phyloP scores from a whole-genome alignment of 73 alveolate species.

The Blepharisma stoltei region DNA sequence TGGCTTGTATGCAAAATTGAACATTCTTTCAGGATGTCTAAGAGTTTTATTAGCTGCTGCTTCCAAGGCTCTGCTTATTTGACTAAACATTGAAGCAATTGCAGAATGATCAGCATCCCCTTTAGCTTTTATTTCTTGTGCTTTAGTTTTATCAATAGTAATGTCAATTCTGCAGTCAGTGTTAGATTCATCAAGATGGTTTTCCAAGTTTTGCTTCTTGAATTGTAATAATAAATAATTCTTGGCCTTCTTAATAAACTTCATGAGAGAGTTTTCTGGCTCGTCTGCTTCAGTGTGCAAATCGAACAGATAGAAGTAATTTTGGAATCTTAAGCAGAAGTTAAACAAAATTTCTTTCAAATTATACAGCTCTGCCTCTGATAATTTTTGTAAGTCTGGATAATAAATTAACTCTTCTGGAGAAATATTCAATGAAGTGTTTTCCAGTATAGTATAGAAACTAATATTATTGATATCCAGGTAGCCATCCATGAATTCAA shows the following conservation, averaged over 20 bases:
- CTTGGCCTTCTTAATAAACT: neutral
- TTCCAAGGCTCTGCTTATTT: slow-evolving; percentile 38
- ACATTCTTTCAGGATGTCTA: slow-evolving; percentile 47
- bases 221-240: neutral
- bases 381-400: slow-evolving; percentile 56
- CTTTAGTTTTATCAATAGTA: slow-evolving; percentile 61
- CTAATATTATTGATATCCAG: slow-evolving; percentile 55
- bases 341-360: slow-evolving; percentile 50
- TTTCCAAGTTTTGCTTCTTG: neutral
- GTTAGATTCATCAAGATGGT: slow-evolving; percentile 30
- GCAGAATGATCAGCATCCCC: slow-evolving; percentile 61
- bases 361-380: slow-evolving; percentile 57
- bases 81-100: slow-evolving; percentile 55
- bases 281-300: slow-evolving; percentile 35
- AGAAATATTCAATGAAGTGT: slow-evolving; percentile 46
- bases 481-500: slow-evolving; percentile 51
- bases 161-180: slow-evolving; percentile 38
- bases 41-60: slow-evolving; percentile 28
- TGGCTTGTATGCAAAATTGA: slow-evolving; percentile 57
- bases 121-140: slow-evolving; percentile 39
- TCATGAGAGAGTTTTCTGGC: neutral
- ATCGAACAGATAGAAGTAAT: slow-evolving; percentile 46
- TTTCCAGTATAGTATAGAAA: slow-evolving; percentile 33
- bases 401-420: slow-evolving; percentile 57
- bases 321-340: slow-evolving; percentile 44